Conservation (phyloP, 495 filamentous ascomycete genomes). For the Xylaria cubensis region DNA sequence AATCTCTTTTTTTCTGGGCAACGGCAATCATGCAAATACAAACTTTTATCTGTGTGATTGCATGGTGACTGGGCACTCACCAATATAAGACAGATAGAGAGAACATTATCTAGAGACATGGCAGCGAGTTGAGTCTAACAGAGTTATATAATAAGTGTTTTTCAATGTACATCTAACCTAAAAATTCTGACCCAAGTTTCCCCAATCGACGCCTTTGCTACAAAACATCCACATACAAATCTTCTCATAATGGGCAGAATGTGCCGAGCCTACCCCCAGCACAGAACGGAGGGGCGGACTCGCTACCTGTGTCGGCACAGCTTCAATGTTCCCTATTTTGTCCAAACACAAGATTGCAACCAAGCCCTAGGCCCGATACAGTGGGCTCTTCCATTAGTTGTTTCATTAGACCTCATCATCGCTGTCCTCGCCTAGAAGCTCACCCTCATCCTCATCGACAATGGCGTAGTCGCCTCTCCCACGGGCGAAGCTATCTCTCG, state of each 20-base stretch:
- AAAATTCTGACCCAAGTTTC: constrained; percentile 23
- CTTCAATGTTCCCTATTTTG: not conserved
- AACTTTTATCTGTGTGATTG: not conserved
- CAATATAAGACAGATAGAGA: not conserved
- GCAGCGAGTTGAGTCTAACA: not conserved
- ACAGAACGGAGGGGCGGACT: not conserved
- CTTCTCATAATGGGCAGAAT: not conserved
- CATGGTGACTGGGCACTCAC: not conserved
- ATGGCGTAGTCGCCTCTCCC: constrained; percentile 83
- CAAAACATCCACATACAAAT: constrained; percentile 11
- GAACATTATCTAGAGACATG: not conserved
- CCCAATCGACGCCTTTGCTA: constrained; percentile 24
- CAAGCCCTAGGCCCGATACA: not conserved
- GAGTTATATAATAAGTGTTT: constrained; percentile 5
- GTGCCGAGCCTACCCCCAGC: not conserved
- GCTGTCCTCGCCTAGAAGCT: constrained; percentile 89
- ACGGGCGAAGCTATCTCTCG: constrained; percentile 82
- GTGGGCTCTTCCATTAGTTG: not conserved
- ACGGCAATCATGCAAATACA: not conserved
- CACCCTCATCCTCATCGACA: constrained; percentile 92
- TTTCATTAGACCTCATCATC: constrained; percentile 76
- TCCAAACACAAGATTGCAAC: not conserved
- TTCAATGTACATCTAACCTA: constrained; percentile 23
- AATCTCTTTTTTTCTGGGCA: not conserved
- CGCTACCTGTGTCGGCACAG: not conserved